A percentile compares a stretch with the other conserved stretches of the same genome.
Evolutionary conservation across 768 basidiomycete genomes (phyloP).

Genomic region (Dentipellis sp.): DNA sequence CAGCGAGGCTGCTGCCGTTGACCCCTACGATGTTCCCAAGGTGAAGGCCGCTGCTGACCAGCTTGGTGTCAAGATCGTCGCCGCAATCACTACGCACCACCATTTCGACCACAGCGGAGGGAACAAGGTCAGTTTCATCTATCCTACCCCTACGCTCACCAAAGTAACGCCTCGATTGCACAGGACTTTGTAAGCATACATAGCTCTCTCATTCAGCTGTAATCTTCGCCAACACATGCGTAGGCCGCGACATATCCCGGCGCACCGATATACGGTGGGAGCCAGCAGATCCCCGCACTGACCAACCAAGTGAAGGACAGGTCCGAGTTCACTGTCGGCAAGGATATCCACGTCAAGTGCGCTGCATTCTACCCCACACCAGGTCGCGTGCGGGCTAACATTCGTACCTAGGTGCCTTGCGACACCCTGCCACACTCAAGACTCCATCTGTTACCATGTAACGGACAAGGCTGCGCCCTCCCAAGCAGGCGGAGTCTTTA

Average conservation of each 20-base stretch:
- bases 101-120: conserved; percentile 88
- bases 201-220: not conserved
- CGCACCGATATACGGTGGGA: conserved; percentile 71
- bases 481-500: conserved; percentile 75
- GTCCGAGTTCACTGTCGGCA: conserved; percentile 69
- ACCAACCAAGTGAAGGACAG: conserved; percentile 73
- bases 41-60: conserved; percentile 53
- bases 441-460: conserved; percentile 88
- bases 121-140: conserved; percentile 48
- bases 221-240: conserved; percentile 1
- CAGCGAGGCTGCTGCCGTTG: conserved; percentile 68
- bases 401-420: conserved; percentile 53
- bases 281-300: conserved; percentile 53
- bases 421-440: conserved; percentile 92
- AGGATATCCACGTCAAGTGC: conserved; percentile 52
- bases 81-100: conserved; percentile 85
- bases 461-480: conserved; percentile 32
- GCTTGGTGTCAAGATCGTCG: conserved; percentile 57
- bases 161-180: no score
- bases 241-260: conserved; percentile 36
- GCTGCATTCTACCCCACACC: conserved; percentile 7
- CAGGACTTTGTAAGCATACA: conserved; percentile 39
- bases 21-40: conserved; percentile 70
- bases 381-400: not conserved
- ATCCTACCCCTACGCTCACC: not conserved